These are phyloP conservation scores for Colletotrichum graminicola DNA, from an alignment of 2,329 filamentous ascomycete genomes.

Conservation along the genomic window DNA sequence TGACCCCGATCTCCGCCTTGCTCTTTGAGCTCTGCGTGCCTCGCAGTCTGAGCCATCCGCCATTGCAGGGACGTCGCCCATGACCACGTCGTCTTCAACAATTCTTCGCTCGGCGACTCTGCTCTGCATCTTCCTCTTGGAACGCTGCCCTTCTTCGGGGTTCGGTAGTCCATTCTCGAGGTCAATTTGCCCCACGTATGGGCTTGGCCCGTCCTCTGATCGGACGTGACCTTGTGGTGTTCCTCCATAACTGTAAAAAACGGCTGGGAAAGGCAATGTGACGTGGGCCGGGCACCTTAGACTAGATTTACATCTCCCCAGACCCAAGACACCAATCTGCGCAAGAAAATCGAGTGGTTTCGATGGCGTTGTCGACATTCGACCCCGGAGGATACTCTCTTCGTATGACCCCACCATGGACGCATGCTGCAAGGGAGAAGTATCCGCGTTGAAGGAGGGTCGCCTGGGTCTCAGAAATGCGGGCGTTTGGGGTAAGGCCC, in stretches of 20 bases:
- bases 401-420: slow-evolving; percentile 99
- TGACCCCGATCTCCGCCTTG: slow-evolving; percentile 56
- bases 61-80: slow-evolving; percentile 35
- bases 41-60: slow-evolving; percentile 49
- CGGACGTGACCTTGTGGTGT: slow-evolving; percentile 73
- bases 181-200: slow-evolving; percentile 94
- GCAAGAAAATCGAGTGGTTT: slow-evolving; percentile 93
- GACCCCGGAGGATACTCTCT: slow-evolving; percentile 92
- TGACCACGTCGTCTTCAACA: slow-evolving; percentile 48
- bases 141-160: slow-evolving; percentile 60
- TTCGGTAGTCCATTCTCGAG: slow-evolving; percentile 82
- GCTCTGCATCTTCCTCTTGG: slow-evolving; percentile 62
- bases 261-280: slow-evolving; percentile 89
- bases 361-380: slow-evolving; percentile 97
- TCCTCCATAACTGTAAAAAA: slow-evolving; percentile 92
- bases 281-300: slow-evolving; percentile 91
- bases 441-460: slow-evolving; percentile 80
- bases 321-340: slow-evolving; percentile 92
- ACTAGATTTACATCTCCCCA: slow-evolving; percentile 87
- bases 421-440: slow-evolving; percentile 85
- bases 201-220: slow-evolving; percentile 88
- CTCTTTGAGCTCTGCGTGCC: slow-evolving; percentile 48
- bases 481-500: slow-evolving; percentile 63
- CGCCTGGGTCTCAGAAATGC: slow-evolving; percentile 67
- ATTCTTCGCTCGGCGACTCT: slow-evolving; percentile 55